Evolutionary conservation across 2,329 filamentous ascomycete species (phyloP), one percentile per base, ranked within the genome.

Genomic region (Xylariaceae sp.): DNA sequence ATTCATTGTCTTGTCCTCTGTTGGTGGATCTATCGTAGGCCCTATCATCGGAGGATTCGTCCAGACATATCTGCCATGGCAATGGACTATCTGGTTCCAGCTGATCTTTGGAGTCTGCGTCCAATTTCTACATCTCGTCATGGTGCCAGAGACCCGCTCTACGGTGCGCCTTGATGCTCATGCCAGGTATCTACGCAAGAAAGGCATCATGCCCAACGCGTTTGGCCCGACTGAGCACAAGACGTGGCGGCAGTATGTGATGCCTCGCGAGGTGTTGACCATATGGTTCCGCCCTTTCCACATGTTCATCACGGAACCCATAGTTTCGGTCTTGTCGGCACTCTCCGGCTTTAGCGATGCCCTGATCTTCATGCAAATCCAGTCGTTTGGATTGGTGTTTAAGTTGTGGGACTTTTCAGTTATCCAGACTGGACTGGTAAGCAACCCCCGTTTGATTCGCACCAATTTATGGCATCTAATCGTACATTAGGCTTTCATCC

Each of bases 351-450:
- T 86, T 72, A 79, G 75, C 61, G 83, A 86, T 61, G 80, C 81
- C 1, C 71, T 86, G 41, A 84, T 86, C 63, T 86, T 86, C 70
- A 84, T 82, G 71, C 85, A 85, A 67, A 76, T 86, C 37, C 80
- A 86, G 63, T 82, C 79, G 0, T 85, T 85, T 56, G 68, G 72
- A 1, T 73, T 80, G 0, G 83, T 87, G 3, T 84, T 84, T 58
- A 67, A 74, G 40, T 76, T 85, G 57, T 86, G 80, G 79, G 62
- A 72, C 26, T 86, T 87, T 67, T 69, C 72, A 36, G 72, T 71
- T 13, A 56, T 58, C 18, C 48, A 67, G 40, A 56, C 57, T 21
- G 67, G 67, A 48, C 53, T 68, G 22, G 66, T 65, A 57, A 54
- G 64, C 59, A 43, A 2, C 16, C 29, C 16, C 12, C 0, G 8